Evolutionary conservation across 352 stramenopile species (phyloP), one percentile per base, ranked within the genome.

Genomic region (Globisporangium viniferum): DNA sequence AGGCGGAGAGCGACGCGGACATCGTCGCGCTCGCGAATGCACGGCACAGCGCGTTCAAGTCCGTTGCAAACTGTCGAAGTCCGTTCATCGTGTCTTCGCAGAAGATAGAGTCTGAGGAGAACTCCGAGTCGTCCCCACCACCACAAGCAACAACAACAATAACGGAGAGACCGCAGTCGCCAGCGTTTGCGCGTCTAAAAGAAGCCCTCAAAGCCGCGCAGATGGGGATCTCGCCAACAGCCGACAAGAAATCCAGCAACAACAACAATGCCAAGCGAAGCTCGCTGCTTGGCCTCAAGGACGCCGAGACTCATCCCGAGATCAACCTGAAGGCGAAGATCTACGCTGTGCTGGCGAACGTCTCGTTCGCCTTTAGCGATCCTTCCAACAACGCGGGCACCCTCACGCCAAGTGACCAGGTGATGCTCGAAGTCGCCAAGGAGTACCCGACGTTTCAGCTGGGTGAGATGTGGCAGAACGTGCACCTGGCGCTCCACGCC

Each of bases 251-350:
- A 61, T 20, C 15, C 31, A 63, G 62, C 31, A 63, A 64, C 31
- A 63, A 64, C 36, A 80, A 66, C 12, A 64, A 68, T 18, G 3
- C 56, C 49, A 59, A 48, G 31, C 20, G 33, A 12, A 60, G 49
- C 46, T 76, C 70, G 18, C 51, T 89, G 15, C 24, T 89, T 27
- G 62, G 79, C 3, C 54, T 89, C 20, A 46, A 70, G 22, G 67
- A 75, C 41, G 24, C 72, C 27, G 75, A 83, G 29, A 68, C 72
- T 12, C 77, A 89, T n/a, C 71, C 70, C 0, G 66, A 79, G n/a
- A 66, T 92, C 31, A 84, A 90, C 60, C 49, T 94, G 1, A 91
- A 89, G 57, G 65, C 79, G n/a, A 94, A 92, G 66, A 82, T 94
- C 58, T 80, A 92, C 72, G 66, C 81, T 0, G 75, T 92, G 1